Base-by-base conservation (phyloP, 768 basidiomycete species). In the Hygrocybe coccinea region DNA sequence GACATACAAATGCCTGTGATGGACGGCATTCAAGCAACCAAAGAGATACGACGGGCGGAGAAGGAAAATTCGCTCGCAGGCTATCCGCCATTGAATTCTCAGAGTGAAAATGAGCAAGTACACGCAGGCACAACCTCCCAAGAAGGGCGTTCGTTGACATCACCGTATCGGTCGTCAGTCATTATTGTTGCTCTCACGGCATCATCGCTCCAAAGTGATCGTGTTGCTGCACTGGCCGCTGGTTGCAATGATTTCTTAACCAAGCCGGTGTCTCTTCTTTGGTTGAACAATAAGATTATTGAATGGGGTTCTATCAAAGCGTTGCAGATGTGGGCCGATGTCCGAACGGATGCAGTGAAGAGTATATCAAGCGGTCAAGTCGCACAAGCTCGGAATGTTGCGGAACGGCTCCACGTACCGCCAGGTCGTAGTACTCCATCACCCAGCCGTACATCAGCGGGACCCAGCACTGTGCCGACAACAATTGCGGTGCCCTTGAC, bases 1-100 rank as follows among this genome's bases (percentile, higher is more conserved):
- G 97, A 99, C 74, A 98, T 99, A 52, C 95, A 98, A 72, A 94
- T 99, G 83, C 97, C 97, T 8, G 86, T 98, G 62, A 98, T 97
- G 90, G 92, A 95, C 70, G 97, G 97, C 34, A 97, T 98, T 48
- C 84, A 91, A 67, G 97, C 97, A 6, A 99, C 97, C 3, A 94
- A 93, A 64, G 91, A 95, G 69, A 99, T 99, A 56, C 80, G 97
- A 50, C 82, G 85, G 52, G 70, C 95, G 41, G 95, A 98, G 67
- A 87, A 84, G 62, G 58, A 71, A 36, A 83, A 79, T 57, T 80
- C 83, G 49, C 74, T 80, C 46, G 81, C 84, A 44, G 86, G 84
- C 7, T 87, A 80, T 63, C 85, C 82, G 41, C 85, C 87, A 9
- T 72, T 80, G 8, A 89, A 87, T 0, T 88, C 2, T 76, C 79